phyloP scores from a whole-genome alignment of 2,329 filamentous ascomycete species.

The Paecilomyces sp. region DNA sequence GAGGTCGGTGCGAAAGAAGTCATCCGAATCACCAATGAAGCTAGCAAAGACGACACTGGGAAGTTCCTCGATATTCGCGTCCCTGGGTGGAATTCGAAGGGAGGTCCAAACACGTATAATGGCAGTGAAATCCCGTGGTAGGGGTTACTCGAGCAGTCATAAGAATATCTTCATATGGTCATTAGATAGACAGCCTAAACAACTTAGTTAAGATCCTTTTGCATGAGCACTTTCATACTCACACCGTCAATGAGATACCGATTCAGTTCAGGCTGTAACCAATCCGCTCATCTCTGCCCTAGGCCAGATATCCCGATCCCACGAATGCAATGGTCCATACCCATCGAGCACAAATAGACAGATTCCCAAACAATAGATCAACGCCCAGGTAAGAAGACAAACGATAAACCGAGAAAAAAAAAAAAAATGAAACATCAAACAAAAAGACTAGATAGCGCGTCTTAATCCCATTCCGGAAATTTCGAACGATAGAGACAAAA shows the following conservation, averaged over 20 bases:
- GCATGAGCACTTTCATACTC: not conserved
- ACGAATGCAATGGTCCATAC: too few species aligned
- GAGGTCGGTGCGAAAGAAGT: not conserved
- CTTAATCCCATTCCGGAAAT: not conserved
- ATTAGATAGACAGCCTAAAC: not conserved
- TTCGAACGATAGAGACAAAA: not conserved
- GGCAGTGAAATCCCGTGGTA: not conserved
- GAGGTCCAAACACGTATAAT: not conserved
- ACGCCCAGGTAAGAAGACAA: not conserved
- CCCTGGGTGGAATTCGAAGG: not conserved
- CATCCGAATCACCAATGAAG: not conserved
- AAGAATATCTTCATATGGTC: not conserved
- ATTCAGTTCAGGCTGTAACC: not conserved
- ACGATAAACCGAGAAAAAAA: not conserved
- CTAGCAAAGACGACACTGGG: not conserved
- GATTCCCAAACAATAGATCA: not conserved
- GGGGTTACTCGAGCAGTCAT: not conserved
- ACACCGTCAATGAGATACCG: not conserved
- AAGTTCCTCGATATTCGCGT: not conserved
- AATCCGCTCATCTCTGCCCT: too few species aligned
- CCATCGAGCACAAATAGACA: not conserved
- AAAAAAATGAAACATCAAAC: not conserved
- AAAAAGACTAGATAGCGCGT: not conserved
- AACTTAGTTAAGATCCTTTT: not conserved
- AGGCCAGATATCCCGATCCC: too few species aligned